These are phyloP conservation scores for Apiospora pterosperma DNA, from an alignment of 2,329 filamentous ascomycete species.

Conservation along the genomic window DNA sequence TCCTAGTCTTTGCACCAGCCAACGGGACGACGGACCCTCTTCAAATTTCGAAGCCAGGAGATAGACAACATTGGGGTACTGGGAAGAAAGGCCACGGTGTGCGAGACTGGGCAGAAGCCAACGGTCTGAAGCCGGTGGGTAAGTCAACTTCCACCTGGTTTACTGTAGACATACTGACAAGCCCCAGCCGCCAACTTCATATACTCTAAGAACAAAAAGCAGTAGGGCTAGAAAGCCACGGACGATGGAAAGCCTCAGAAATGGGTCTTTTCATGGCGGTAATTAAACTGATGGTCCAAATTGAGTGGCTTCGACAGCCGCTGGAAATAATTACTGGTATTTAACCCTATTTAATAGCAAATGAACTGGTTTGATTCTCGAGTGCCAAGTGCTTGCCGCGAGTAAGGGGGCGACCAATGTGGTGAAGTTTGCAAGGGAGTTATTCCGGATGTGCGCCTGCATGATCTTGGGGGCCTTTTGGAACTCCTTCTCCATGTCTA, in stretches of 20 bases:
- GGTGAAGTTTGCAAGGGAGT: neutral
- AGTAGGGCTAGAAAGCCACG: neutral
- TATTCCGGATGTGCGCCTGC: neutral
- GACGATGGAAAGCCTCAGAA: neutral
- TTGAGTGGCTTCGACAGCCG: neutral
- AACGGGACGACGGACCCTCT: conserved; percentile 35
- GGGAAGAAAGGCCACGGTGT: conserved; percentile 33
- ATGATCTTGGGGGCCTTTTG: too few relatives aligned
- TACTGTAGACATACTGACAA: neutral
- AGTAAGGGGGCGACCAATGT: too few relatives aligned
- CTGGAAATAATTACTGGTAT: too few relatives aligned
- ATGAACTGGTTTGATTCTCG: too few relatives aligned
- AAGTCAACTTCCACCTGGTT: conserved; percentile 16
- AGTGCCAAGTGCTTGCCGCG: too few relatives aligned
- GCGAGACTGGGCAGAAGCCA: conserved; percentile 36
- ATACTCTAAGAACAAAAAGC: conserved; percentile 8
- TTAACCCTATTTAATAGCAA: neutral
- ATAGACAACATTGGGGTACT: conserved; percentile 37
- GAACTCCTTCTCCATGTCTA: too few relatives aligned
- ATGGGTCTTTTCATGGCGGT: neutral
- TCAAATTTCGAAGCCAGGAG: conserved; percentile 30
- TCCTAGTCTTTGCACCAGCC: conserved; percentile 34
- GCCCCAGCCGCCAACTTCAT: conserved; percentile 8
- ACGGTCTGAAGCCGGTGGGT: conserved; percentile 39
- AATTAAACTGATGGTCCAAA: neutral